Conservation (phyloP, 768 basidiomycete genomes). For the Galerina sulciceps region DNA sequence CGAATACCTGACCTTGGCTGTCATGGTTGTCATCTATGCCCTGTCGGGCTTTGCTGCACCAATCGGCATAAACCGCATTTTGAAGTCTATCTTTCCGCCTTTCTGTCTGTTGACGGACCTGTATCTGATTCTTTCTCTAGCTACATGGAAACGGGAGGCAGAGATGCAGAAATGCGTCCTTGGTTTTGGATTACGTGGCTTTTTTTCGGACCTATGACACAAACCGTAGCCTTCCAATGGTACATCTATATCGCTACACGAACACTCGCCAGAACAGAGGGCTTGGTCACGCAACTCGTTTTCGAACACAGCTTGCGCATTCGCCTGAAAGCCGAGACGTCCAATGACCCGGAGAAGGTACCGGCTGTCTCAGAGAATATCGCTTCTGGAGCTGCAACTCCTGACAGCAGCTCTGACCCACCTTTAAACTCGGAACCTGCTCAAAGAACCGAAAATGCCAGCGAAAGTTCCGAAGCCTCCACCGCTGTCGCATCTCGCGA, state of each 20-base stretch:
- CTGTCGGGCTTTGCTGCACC: conserved; percentile 5
- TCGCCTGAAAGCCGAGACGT: conserved; percentile 38
- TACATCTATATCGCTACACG: conserved; percentile 54
- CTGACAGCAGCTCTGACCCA: neutral
- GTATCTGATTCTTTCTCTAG: conserved; percentile 25
- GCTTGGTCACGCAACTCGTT: conserved; percentile 41
- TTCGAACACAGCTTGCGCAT: conserved; percentile 58
- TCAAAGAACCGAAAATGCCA: conserved; percentile 36
- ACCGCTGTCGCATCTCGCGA: conserved; percentile 30
- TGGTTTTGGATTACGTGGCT: conserved; percentile 63
- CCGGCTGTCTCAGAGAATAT: neutral
- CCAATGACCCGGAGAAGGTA: neutral
- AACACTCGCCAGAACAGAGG: conserved; percentile 45
- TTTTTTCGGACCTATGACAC: conserved; percentile 41
- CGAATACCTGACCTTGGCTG: conserved; percentile 25
- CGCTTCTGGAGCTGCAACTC: neutral
- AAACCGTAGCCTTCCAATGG: conserved; percentile 52
- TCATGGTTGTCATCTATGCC: conserved; percentile 1
- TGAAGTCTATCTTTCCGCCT: neutral
- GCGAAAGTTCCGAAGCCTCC: conserved; percentile 37
- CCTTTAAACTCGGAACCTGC: neutral
- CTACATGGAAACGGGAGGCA: conserved; percentile 59
- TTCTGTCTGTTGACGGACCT: neutral
- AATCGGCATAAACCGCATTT: conserved; percentile 10
- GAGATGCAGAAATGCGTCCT: conserved; percentile 53